These are phyloP conservation scores for Chytridium lagenaria DNA, from an alignment of 371 early-diverging fungal genomes.

Conservation along the genomic window DNA sequence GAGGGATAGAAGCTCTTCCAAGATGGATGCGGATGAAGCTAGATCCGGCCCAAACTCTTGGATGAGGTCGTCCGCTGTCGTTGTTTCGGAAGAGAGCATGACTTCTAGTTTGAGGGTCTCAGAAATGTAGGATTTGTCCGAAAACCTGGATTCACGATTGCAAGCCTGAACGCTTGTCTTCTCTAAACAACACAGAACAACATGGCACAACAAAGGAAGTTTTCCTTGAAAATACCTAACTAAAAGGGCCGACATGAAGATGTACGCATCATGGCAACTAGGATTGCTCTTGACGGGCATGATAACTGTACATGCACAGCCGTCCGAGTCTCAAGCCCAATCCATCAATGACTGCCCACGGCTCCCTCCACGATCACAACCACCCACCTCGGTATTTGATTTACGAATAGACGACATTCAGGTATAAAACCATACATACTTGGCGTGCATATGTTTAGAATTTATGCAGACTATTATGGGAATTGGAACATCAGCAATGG, in stretches of 20 bases:
- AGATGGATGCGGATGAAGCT: background rate
- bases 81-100: background rate
- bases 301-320: background rate
- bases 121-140: background rate
- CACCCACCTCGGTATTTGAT: conserved; percentile 10
- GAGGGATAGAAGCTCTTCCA: background rate
- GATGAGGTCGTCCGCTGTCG: background rate
- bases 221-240: no score
- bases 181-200: no score
- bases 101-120: background rate
- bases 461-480: background rate
- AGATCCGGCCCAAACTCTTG: background rate
- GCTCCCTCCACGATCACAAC: background rate
- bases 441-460: no score
- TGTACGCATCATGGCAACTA: no score
- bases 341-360: conserved; percentile 1
- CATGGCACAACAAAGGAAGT: no score
- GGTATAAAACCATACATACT: no score
- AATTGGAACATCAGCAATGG: background rate
- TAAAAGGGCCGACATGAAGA: no score
- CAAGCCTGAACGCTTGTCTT: background rate
- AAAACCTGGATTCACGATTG: background rate
- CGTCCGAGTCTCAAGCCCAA: background rate
- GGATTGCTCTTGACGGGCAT: no score
- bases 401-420: conserved; percentile 9